These are phyloP conservation scores for Huntiella decipiens DNA, from an alignment of 2,329 filamentous ascomycete species.

Conservation along the genomic window DNA sequence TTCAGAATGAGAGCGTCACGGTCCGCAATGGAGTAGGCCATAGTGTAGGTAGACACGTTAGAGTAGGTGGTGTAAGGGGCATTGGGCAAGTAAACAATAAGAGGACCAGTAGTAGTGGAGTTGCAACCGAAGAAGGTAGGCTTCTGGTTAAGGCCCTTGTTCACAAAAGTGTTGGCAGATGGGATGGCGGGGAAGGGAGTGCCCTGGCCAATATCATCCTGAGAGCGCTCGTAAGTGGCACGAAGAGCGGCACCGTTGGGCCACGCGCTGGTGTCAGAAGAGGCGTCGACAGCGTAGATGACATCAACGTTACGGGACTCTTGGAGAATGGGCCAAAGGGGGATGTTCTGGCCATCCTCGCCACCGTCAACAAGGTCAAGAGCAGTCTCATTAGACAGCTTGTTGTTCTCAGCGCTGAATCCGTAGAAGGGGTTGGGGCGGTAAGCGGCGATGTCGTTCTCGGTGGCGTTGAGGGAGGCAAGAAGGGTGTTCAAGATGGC, in stretches of 20 bases:
- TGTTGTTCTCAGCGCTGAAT: conserved; percentile 28
- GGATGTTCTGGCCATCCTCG: conserved; percentile 62
- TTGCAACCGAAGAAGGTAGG: conserved; percentile 48
- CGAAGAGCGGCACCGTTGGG: conserved; percentile 41
- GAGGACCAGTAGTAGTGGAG: conserved; percentile 35
- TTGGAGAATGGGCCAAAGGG: conserved; percentile 44
- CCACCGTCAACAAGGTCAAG: conserved; percentile 68
- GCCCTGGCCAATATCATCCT: conserved; percentile 28
- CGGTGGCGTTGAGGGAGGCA: conserved; percentile 30
- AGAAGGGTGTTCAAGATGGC: conserved; percentile 31
- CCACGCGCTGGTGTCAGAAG: conserved; percentile 39
- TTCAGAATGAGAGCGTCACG: conserved; percentile 72
- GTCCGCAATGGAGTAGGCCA: conserved; percentile 41
- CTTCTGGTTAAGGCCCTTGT: conserved; percentile 36
- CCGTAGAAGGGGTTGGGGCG: conserved; percentile 38
- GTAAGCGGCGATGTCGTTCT: conserved; percentile 61
- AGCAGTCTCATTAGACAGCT: conserved; percentile 24
- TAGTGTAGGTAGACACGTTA: conserved; percentile 64
- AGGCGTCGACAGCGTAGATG: conserved; percentile 45
- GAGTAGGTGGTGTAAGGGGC: conserved; percentile 56
- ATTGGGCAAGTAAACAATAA: conserved; percentile 80
- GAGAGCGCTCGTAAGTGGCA: conserved; percentile 36
- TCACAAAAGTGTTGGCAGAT: conserved; percentile 33
- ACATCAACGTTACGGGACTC: conserved; percentile 36
- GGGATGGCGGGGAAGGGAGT: conserved; percentile 41